phyloP scores from a whole-genome alignment of 1,284 basidiomycete species.

The Erythrobasidium hasegawianum region DNA sequence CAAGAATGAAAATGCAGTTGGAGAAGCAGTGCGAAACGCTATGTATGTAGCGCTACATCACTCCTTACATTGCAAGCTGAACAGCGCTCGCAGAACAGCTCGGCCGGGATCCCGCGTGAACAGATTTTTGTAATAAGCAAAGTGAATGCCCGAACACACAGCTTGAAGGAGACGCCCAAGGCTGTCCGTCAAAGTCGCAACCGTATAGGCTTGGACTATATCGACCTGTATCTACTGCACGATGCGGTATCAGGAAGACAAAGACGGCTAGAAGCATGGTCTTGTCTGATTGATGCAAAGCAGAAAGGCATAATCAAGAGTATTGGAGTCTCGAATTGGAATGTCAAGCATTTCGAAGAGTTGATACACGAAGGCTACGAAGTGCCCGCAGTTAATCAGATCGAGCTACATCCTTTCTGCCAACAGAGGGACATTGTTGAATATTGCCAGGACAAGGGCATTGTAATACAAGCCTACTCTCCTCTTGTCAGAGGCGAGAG shows the following conservation, averaged over 20 bases:
- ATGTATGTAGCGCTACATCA: no score
- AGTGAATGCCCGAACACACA: slow-evolving; percentile 42
- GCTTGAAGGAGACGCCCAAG: slow-evolving; percentile 33
- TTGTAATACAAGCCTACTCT: slow-evolving; percentile 58
- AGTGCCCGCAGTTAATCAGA: slow-evolving; percentile 45
- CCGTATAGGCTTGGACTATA: slow-evolving; percentile 43
- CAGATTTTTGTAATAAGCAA: slow-evolving; percentile 62
- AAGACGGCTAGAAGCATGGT: slow-evolving; percentile 52
- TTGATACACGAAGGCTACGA: slow-evolving; percentile 51
- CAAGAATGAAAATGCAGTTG: slow-evolving; percentile 64
- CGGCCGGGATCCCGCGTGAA: slow-evolving; percentile 53
- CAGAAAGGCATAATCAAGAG: slow-evolving; percentile 43
- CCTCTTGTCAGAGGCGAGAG: slow-evolving; percentile 63
- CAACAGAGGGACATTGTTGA: slow-evolving; percentile 19
- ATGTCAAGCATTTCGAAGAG: slow-evolving; percentile 42
- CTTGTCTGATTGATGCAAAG: slow-evolving; percentile 43
- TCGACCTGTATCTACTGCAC: slow-evolving; percentile 45
- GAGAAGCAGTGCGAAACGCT: slow-evolving; percentile 56
- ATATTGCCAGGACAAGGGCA: slow-evolving; percentile 64
- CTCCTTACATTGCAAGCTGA: no score
- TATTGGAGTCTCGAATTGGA: slow-evolving; percentile 45
- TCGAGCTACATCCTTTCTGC: slow-evolving; percentile 36
- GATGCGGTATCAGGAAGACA: slow-evolving; percentile 34
- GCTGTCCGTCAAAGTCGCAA: slow-evolving; percentile 40
- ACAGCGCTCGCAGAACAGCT: background rate